Base-by-base conservation (phyloP, 768 basidiomycete species). In the Boletellus sp. region DNA sequence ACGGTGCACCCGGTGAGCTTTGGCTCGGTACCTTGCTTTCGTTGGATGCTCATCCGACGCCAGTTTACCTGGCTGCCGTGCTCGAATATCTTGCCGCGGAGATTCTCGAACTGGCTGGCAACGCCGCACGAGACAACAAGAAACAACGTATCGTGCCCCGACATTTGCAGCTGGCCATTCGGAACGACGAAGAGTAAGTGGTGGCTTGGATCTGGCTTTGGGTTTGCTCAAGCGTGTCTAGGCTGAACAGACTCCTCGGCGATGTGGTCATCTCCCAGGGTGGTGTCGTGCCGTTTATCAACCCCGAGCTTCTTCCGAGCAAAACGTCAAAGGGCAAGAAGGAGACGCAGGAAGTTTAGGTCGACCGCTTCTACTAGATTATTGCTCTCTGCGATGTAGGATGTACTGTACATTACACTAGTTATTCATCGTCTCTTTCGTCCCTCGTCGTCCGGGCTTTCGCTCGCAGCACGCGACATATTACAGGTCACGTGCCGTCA, bases 91-190 rank as follows among this genome's bases (percentile, higher is more conserved):
- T 83, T 53, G 74, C 79, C 6, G 81, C 81, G 49, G 81, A 83
- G 64, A 81, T 83, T 57, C 75, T 83, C 52, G 81, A 83, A 63
- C 67, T 83, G 28, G 81, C 81, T 59, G 81, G 81, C 16, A 75
- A 76, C 15, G 77, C 78, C 51, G 77, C 78, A 31, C 74, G 76
- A 42, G 77, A 73, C 55, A 78, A 78, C 72, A 78, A 78, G 69
- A 77, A 82, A 61, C 74, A 78, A 28, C 79, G 81, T 73, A 83
- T 83, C 61, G 77, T 81, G 16, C 82, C 81, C 50, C 78, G 82
- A 52, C 81, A 83, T 70, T 65, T 83, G 53, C 81, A 83, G 64
- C 72, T 83, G 62, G 82, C 82, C 56, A 81, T 83, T 64, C 76
- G 83, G 54, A 79, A 81, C 64, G 80, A 81, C 57, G 79, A 81